These are phyloP conservation scores for Lepidopterella palustris DNA, from an alignment of 495 filamentous ascomycete species.

Conservation along the genomic window DNA sequence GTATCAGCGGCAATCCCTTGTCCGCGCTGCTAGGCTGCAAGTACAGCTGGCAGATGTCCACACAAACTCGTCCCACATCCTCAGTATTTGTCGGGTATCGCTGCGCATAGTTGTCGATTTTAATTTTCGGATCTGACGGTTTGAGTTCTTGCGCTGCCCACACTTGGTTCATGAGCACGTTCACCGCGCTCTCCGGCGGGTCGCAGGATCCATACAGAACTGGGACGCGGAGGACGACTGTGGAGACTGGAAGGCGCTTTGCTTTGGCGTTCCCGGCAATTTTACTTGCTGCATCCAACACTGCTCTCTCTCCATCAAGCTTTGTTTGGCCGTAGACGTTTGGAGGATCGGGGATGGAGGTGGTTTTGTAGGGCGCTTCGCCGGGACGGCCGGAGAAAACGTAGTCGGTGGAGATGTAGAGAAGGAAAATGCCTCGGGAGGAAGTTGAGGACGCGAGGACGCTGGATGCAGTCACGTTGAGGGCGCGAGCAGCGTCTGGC, in stretches of 20 bases:
- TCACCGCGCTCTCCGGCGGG: slow-evolving; percentile 73
- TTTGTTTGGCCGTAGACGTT: slow-evolving; percentile 90
- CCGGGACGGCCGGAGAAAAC: slow-evolving; percentile 77
- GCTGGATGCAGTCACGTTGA: slow-evolving; percentile 70
- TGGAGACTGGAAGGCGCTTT: slow-evolving; percentile 2
- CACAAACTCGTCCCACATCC: slow-evolving; percentile 76
- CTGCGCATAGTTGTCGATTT: slow-evolving; percentile 85
- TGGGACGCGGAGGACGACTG: slow-evolving; percentile 74
- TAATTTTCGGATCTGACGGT: slow-evolving; percentile 47
- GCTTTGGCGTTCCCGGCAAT: background rate
- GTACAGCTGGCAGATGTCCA: slow-evolving; percentile 64
- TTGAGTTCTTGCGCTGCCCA: slow-evolving; percentile 53
- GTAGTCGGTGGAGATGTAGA: slow-evolving; percentile 96
- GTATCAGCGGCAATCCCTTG: slow-evolving; percentile 54
- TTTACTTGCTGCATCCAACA: slow-evolving; percentile 42
- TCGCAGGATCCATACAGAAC: slow-evolving; percentile 70
- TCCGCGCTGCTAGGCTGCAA: slow-evolving; percentile 35
- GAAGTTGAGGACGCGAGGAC: slow-evolving; percentile 61
- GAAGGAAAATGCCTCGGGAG: slow-evolving; percentile 56
- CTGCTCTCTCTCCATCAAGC: slow-evolving; percentile 71
- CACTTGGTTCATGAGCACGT: slow-evolving; percentile 67
- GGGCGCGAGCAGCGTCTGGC: slow-evolving; percentile 62
- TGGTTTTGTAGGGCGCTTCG: slow-evolving; percentile 76
- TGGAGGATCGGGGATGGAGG: slow-evolving; percentile 58
- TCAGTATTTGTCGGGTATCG: slow-evolving; percentile 83